Evolutionary conservation across 2,329 filamentous ascomycete species (phyloP).

Genomic region (Paraphaeosphaeria minitans): DNA sequence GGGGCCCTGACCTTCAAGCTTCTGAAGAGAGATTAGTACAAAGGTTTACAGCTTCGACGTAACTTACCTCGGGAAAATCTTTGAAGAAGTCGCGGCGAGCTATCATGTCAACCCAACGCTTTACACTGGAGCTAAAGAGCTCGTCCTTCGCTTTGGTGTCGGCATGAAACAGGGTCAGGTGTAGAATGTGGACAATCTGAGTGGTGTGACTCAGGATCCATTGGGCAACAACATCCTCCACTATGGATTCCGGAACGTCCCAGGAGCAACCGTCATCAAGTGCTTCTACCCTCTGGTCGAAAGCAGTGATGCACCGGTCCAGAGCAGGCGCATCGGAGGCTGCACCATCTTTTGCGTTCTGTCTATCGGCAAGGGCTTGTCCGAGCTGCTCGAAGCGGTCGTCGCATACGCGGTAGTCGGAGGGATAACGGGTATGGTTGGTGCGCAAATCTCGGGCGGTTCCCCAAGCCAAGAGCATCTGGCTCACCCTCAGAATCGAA

Average conservation of each 20-base stretch:
- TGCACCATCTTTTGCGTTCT: conserved; percentile 50
- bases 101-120: conserved; percentile 41
- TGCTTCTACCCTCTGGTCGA: conserved; percentile 55
- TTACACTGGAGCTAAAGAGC: conserved; percentile 35
- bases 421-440: conserved; percentile 32
- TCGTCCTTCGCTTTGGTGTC: conserved; percentile 55
- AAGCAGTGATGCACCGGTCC: conserved; percentile 54
- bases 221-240: conserved; percentile 62
- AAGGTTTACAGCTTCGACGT: too few relatives aligned
- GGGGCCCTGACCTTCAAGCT: conserved; percentile 41
- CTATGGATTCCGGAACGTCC: conserved; percentile 55
- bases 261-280: conserved; percentile 52
- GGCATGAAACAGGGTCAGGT: conserved; percentile 73
- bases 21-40: background rate
- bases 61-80: conserved; percentile 55
- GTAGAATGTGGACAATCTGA: conserved; percentile 75
- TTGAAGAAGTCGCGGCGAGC: conserved; percentile 64
- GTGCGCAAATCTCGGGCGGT: conserved; percentile 34
- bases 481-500: conserved; percentile 51
- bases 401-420: conserved; percentile 37
- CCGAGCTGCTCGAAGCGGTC: conserved; percentile 43
- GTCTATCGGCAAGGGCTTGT: conserved; percentile 31
- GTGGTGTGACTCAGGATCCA: conserved; percentile 69
- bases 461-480: conserved; percentile 44
- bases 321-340: conserved; percentile 26